Evolutionary conservation across 2,329 filamentous ascomycete genomes (phyloP), one percentile per base, ranked within the genome.

Genomic region (Aspergillus clavatus): DNA sequence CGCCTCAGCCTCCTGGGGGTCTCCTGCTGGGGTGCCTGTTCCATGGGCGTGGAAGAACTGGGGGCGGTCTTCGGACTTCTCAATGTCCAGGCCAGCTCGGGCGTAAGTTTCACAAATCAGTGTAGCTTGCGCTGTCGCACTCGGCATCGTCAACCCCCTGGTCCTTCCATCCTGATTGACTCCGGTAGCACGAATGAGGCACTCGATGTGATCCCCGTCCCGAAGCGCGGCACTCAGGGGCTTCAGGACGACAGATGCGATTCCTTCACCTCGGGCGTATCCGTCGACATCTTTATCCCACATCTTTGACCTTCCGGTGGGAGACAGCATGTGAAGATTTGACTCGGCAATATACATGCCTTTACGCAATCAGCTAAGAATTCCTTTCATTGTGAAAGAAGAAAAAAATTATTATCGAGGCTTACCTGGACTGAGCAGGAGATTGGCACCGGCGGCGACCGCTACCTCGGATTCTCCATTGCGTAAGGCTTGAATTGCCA

Each of bases 21-120:
- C 66, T 10, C 66, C 67, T 14, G 60, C 61, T 4, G 53, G 54
- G 0, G 66, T 69, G 3, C 71, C 72, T 0, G 72, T 74, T 14
- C 71, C 71, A 43, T 74, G 72, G 1, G 62, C 62, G 43, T 74
- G 69, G 5, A 73, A 66, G 47, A 65, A 74, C 0, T n/a, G n/a
- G n/a, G n/a, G n/a, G 51, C 52, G n/a, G 55, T 54, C 4, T n/a
- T n/a, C 45, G 27, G 0, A 48, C n/a, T n/a, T n/a, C n/a, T n/a
- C 35, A 1, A 55, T 54, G 40, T 70, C 62, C 1, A 74, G 57
- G 60, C 11, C 69, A 67, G 10, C 57, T 50, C 12, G 53, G 41
- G n/a, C n/a, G 50, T 74, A 74, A 0, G 63, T 62, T 4, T 56
- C 47, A 3, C 61, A 56, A 35, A 75, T 72, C 7, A 71, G 52